A percentile compares a stretch with the other conserved stretches of the same genome.
phyloP scores from a whole-genome alignment of 306 rosid species.

The Myrica gale region DNA sequence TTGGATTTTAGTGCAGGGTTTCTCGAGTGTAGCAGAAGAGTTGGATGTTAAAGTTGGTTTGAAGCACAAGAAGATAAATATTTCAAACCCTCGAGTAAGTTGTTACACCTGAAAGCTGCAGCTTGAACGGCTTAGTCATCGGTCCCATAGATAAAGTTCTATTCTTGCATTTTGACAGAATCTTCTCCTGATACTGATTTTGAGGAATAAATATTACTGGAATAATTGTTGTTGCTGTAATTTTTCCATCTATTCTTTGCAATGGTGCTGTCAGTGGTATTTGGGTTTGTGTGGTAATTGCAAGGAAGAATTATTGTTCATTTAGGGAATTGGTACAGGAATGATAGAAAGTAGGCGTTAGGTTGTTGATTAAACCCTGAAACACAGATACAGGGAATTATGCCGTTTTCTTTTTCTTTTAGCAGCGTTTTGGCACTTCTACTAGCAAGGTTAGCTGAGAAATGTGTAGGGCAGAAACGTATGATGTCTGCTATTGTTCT shows the following conservation, averaged over 20 bases:
- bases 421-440: neutral
- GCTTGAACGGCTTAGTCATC: neutral
- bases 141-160: neutral
- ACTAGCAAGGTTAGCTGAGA: neutral
- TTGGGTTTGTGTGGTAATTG: neutral
- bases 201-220: neutral
- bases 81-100: conserved; percentile 96
- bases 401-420: neutral
- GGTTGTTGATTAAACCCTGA: neutral
- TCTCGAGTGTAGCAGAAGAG: conserved; percentile 86
- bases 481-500: neutral
- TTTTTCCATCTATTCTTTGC: neutral
- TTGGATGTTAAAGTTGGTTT: conserved; percentile 67
- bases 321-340: neutral
- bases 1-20: conserved; percentile 60
- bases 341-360: neutral
- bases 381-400: neutral
- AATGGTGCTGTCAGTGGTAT: neutral
- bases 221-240: neutral
- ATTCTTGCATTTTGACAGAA: neutral
- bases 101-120: conserved; percentile 24
- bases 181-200: neutral
- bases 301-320: neutral
- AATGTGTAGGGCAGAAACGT: neutral
- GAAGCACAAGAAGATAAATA: conserved; percentile 98